Conservation (phyloP, 2,329 filamentous ascomycete genomes). For the Chaetothyriales sp. region DNA sequence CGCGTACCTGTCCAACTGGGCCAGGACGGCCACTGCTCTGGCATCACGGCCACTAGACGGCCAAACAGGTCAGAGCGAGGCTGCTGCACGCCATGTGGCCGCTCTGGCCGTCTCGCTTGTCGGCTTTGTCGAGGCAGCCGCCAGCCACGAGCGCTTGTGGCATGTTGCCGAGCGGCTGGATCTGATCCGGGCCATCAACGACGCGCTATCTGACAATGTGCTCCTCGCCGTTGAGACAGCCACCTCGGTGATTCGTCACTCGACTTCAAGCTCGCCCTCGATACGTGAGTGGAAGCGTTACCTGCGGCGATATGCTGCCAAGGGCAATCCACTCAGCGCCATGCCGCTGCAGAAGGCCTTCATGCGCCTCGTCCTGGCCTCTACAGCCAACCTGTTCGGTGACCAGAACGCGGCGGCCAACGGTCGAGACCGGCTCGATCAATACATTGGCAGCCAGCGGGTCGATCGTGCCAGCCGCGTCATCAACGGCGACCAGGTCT, state of each 20-base stretch:
- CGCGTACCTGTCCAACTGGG: conserved; percentile 58
- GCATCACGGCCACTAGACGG: conserved; percentile 41
- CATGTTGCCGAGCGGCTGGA: conserved; percentile 54
- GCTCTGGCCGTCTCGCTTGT: conserved; percentile 73
- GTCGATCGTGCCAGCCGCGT: conserved; percentile 12
- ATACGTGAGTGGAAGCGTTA: conserved; percentile 80
- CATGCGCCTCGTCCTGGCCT: conserved; percentile 67
- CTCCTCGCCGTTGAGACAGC: conserved; percentile 76
- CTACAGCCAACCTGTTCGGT: conserved; percentile 56
- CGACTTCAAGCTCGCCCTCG: conserved; percentile 47
- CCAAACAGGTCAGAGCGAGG: conserved; percentile 35
- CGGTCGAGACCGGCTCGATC: conserved; percentile 53
- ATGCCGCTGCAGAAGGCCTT: conserved; percentile 85
- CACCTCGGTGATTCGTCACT: conserved; percentile 77
- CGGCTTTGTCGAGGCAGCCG: conserved; percentile 73
- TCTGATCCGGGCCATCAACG: conserved; percentile 55
- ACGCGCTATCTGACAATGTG: conserved; percentile 68
- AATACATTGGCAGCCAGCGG: conserved; percentile 45
- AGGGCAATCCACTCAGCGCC: conserved; percentile 68
- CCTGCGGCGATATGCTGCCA: conserved; percentile 63
- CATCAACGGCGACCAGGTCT: conserved; percentile 20
- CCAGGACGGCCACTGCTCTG: conserved; percentile 42
- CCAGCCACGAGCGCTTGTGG: conserved; percentile 70
- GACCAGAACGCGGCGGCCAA: conserved; percentile 46
- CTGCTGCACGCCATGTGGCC: conserved; percentile 49